Base-by-base conservation (phyloP, 805 yeast species). In the Saccharomycopsis malanga region DNA sequence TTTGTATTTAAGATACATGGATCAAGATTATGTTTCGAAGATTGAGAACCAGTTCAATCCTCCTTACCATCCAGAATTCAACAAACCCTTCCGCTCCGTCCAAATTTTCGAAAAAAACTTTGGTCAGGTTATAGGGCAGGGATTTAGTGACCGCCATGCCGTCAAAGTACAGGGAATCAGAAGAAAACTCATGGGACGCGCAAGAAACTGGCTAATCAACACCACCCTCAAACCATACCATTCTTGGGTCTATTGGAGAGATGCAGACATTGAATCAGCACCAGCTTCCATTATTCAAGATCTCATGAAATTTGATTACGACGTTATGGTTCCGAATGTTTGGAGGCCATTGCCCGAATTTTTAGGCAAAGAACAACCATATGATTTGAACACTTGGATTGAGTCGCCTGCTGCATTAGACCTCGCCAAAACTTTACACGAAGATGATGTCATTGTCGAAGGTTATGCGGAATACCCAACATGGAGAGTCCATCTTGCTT, bases 381-480 rank as follows among this genome's bases (percentile, higher is more conserved):
- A 84, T 58, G 94, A 84, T 65, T 70, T 84, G 60, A 84, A 84
- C 64, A 81, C 89, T 25, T 84, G 93, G 94, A 86, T 80, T 59
- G 94, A 84, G 62, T 76, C 83, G 51, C 89, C 82, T 56, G 93
- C 88, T 50, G 94, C 89, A 1, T 62, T 83, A 47, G 85, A 81
- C 60, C 63, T 84, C 54, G 96, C 96, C 25, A 79, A 79, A 35
- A 62, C 71, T 27, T 70, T 91, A 48, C 91, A 83, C 59, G 98
- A 89, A 64, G 96, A 91, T 66, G 95, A 95, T 1, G 95, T 91
- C 46, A 89, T 91, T 49, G 98, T 91, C 12, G 98, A 91, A 67
- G 98, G 98, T 14, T 88, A 88, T 63, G 94, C 87, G 21, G 98
- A 91, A 67, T 93, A 87, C 64, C 95, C 95, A 37, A 91, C 98